A percentile compares a stretch with the other conserved stretches of the same genome.
Evolutionary conservation across 75 land plant genomes (phyloP).

Genomic region (Sequoiadendron giganteum): DNA sequence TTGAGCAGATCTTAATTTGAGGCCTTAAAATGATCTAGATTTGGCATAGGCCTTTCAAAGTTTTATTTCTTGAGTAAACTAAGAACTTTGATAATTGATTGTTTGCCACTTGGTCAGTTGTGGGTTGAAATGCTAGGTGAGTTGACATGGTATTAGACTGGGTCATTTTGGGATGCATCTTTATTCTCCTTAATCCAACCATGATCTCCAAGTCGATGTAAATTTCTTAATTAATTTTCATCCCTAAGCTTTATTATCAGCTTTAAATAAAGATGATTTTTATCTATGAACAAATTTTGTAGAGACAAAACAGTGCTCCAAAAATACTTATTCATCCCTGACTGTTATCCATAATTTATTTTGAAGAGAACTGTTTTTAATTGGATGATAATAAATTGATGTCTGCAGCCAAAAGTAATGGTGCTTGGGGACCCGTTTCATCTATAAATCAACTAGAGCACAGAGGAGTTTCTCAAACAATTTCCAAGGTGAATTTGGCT

Average conservation of each 20-base stretch:
- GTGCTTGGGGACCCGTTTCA: constrained; percentile 6
- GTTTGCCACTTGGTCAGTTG: background rate
- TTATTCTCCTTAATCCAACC: background rate
- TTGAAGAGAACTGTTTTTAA: background rate
- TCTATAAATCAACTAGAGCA: constrained; percentile 7
- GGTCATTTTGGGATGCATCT: background rate
- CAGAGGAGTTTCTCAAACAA: constrained; percentile 2
- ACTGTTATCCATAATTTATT: background rate
- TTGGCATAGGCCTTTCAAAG: background rate
- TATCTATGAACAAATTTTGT: too few relatives aligned
- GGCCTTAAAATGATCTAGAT: background rate
- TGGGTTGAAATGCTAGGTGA: background rate
- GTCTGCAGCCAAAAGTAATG: background rate
- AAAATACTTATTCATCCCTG: background rate
- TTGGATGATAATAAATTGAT: background rate
- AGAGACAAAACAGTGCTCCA: background rate
- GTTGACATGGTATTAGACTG: background rate
- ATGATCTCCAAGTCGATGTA: background rate
- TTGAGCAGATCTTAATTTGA: too few relatives aligned
- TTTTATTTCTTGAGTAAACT: background rate
- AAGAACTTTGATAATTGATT: too few relatives aligned
- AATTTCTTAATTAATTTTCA: background rate
- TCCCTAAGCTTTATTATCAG: background rate
- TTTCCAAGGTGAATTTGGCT: background rate
- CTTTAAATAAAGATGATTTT: background rate